These are phyloP conservation scores for Salicornia ramosissima DNA, from an alignment of 148 eudicot genomes.

Conservation along the genomic window DNA sequence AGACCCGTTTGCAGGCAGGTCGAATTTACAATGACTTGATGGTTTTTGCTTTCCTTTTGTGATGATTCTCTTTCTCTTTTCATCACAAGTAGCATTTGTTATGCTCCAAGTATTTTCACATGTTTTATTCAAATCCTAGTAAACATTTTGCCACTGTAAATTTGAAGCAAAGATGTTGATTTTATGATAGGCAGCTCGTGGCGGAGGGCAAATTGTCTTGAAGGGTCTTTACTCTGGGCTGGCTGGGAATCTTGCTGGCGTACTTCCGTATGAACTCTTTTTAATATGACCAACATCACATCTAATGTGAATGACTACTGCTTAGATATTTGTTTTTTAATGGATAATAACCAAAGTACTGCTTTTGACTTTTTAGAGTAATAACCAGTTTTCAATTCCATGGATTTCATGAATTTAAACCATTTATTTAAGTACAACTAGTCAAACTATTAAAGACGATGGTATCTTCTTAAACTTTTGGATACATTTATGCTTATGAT, in stretches of 20 bases:
- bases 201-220: slow-evolving; percentile 73
- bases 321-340: neutral
- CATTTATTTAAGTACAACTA: no score
- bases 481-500: no score
- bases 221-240: slow-evolving; percentile 96
- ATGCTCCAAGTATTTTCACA: neutral
- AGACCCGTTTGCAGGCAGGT: slow-evolving; percentile 90
- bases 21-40: slow-evolving; percentile 12
- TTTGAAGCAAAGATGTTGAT: slow-evolving; percentile 11
- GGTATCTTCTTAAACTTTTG: no score
- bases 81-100: neutral
- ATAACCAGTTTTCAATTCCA: neutral
- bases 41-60: slow-evolving; percentile 6
- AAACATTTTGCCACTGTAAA: neutral
- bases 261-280: slow-evolving; percentile 70
- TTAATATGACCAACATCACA: neutral
- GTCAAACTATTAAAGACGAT: no score
- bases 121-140: neutral
- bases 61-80: neutral
- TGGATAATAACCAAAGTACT: neutral
- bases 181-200: slow-evolving; percentile 72
- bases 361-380: neutral
- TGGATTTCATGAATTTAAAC: no score
- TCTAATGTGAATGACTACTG: neutral
- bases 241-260: slow-evolving; percentile 93